Evolutionary conservation across 228 moss, liverwort and hornwort species (phyloP).

Genomic region (Sphagnum magellanicum): DNA sequence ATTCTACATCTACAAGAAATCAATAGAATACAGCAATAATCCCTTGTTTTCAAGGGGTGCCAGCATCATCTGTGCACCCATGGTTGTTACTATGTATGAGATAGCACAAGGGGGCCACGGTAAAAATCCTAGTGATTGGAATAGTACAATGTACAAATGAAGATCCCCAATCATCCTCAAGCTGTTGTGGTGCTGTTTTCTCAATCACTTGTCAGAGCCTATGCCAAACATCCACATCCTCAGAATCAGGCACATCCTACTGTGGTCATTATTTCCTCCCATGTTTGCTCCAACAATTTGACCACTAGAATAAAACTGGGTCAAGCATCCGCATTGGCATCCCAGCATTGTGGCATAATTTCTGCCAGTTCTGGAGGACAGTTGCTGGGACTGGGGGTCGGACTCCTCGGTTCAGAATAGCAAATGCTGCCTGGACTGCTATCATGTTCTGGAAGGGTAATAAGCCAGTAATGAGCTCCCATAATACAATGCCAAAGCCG

Average conservation of each 20-base stretch:
- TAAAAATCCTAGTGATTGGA: too few species aligned
- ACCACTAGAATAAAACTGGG: constrained; percentile 43
- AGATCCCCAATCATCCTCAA: too few species aligned
- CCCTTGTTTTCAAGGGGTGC: too few species aligned
- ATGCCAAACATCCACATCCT: constrained; percentile 43
- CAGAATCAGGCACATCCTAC: constrained; percentile 53
- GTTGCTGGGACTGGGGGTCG: constrained; percentile 39
- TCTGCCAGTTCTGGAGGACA: constrained; percentile 46
- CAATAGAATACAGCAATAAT: too few species aligned
- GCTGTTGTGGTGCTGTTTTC: too few species aligned
- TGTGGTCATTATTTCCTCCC: constrained; percentile 42
- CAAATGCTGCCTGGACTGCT: constrained; percentile 37
- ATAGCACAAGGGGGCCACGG: too few species aligned
- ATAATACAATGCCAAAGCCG: too few species aligned
- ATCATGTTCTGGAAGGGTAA: constrained; percentile 18
- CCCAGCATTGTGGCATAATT: constrained; percentile 56
- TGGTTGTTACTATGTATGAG: too few species aligned
- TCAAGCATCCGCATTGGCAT: constrained; percentile 38
- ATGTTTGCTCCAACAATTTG: constrained; percentile 36
- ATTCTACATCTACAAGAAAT: too few species aligned
- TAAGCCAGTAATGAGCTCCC: too few species aligned
- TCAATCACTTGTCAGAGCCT: constrained; percentile 39
- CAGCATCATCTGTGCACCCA: too few species aligned
- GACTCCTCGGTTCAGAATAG: constrained; percentile 44
- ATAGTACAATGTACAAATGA: too few species aligned